A percentile compares a stretch with the other conserved stretches of the same genome.
Conservation (phyloP, 495 filamentous ascomycete species). For the Friedmanniomyces simplex region DNA sequence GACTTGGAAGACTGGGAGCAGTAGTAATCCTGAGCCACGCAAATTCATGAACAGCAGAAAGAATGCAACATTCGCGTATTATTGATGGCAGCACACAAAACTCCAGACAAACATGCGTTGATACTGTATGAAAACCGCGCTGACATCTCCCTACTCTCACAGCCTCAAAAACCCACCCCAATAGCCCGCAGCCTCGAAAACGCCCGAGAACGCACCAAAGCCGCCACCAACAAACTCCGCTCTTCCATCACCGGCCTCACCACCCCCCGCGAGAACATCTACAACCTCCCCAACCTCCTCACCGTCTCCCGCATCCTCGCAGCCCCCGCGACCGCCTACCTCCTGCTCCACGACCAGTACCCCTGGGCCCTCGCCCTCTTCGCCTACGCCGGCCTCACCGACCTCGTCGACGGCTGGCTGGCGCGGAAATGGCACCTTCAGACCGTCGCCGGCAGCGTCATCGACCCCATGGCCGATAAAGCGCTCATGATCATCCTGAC, state of each 20-base stretch:
- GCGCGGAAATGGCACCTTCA: constrained; percentile 75
- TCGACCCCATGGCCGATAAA: constrained; percentile 97
- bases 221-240: constrained; percentile 25
- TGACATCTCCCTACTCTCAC: background rate
- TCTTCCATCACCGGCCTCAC: constrained; percentile 43
- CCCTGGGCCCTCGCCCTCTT: constrained; percentile 71
- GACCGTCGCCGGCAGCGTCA: constrained; percentile 91
- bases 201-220: constrained; percentile 11
- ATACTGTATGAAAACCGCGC: background rate
- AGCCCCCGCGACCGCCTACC: constrained; percentile 79
- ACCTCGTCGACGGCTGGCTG: constrained; percentile 85
- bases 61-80: too few relatives aligned
- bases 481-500: constrained; percentile 86
- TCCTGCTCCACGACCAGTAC: constrained; percentile 74
- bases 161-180: background rate
- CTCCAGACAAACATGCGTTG: background rate
- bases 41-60: too few relatives aligned
- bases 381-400: constrained; percentile 82
- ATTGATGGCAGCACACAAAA: too few relatives aligned
- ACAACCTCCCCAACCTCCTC: constrained; percentile 85
- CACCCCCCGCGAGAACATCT: constrained; percentile 78
- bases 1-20: too few relatives aligned
- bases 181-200: constrained; percentile 25
- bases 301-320: constrained; percentile 78
- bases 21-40: too few relatives aligned